phyloP scores from a whole-genome alignment of 1,284 basidiomycete species.

The Cutaneotrichosporon cavernicola region DNA sequence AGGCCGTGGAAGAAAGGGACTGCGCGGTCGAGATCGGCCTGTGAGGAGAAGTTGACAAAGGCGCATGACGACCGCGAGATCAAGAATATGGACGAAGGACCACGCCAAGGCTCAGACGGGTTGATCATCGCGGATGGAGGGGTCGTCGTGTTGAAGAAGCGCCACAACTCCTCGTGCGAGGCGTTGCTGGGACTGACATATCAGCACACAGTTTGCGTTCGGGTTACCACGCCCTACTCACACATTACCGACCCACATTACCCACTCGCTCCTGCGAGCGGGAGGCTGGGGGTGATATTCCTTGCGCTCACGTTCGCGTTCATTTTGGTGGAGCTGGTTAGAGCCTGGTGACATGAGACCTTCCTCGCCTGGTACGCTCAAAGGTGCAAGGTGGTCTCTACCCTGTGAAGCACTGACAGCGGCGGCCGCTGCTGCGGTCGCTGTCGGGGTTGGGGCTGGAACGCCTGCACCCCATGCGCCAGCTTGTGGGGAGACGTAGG shows the following conservation, averaged over 20 bases:
- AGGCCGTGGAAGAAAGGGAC: conserved; percentile 66
- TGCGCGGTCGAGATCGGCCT: conserved; percentile 64
- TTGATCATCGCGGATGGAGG: conserved; percentile 27
- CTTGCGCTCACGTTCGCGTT: conserved; percentile 41
- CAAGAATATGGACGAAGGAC: conserved; percentile 83
- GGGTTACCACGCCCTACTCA: conserved; percentile 32
- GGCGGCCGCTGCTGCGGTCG: background rate
- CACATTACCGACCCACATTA: conserved; percentile 73
- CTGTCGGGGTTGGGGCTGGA: background rate
- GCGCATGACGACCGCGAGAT: conserved; percentile 90
- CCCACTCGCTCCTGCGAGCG: conserved; percentile 78
- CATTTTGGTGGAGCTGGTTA: background rate
- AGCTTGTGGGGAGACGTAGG: background rate
- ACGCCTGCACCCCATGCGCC: background rate
- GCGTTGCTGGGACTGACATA: conserved; percentile 61
- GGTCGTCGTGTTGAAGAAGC: conserved; percentile 66
- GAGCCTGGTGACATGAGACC: conserved; percentile 2
- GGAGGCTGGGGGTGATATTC: conserved; percentile 54
- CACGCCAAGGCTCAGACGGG: conserved; percentile 52
- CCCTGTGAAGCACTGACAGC: conserved; percentile 10
- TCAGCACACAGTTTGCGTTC: conserved; percentile 5
- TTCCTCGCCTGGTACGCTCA: background rate
- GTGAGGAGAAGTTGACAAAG: conserved; percentile 81
- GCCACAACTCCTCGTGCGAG: conserved; percentile 82
- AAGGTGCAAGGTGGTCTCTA: conserved; percentile 3